phyloP scores from a whole-genome alignment of 495 filamentous ascomycete species.

The Penicillium pancosmium region DNA sequence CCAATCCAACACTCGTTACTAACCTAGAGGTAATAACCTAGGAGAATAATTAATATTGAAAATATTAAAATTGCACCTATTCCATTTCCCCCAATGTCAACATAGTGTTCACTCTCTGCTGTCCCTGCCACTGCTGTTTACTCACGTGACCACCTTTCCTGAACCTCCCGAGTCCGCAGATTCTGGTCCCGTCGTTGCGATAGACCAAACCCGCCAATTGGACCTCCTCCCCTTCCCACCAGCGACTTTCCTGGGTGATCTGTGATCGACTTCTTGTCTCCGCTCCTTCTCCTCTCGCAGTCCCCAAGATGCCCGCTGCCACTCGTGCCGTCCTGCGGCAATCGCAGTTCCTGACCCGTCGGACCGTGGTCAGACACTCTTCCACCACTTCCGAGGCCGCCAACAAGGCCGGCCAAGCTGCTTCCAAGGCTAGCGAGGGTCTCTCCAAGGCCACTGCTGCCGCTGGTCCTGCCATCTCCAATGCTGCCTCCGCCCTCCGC shows the following conservation, averaged over 20 bases:
- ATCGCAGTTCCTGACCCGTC: constrained; percentile 60
- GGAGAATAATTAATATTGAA: neutral
- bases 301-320: constrained; percentile 50
- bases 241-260: constrained; percentile 35
- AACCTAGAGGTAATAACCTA: neutral
- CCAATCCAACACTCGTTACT: too few species aligned
- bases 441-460: constrained; percentile 80
- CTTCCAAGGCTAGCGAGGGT: constrained; percentile 81
- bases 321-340: constrained; percentile 65
- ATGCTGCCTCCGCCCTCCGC: constrained; percentile 68
- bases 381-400: constrained; percentile 71
- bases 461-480: constrained; percentile 75
- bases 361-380: constrained; percentile 60
- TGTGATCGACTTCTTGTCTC: constrained; percentile 31
- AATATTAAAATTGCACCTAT: too few species aligned
- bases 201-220: constrained; percentile 45
- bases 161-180: constrained; percentile 51
- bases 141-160: constrained; percentile 41
- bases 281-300: constrained; percentile 32
- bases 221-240: constrained; percentile 35
- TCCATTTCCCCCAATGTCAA: too few species aligned
- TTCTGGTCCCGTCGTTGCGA: constrained; percentile 47
- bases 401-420: constrained; percentile 67
- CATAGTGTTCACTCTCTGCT: too few species aligned
- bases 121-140: neutral